These are phyloP conservation scores for Globisporangium cederbergense DNA, from an alignment of 352 stramenopile genomes.

Conservation along the genomic window DNA sequence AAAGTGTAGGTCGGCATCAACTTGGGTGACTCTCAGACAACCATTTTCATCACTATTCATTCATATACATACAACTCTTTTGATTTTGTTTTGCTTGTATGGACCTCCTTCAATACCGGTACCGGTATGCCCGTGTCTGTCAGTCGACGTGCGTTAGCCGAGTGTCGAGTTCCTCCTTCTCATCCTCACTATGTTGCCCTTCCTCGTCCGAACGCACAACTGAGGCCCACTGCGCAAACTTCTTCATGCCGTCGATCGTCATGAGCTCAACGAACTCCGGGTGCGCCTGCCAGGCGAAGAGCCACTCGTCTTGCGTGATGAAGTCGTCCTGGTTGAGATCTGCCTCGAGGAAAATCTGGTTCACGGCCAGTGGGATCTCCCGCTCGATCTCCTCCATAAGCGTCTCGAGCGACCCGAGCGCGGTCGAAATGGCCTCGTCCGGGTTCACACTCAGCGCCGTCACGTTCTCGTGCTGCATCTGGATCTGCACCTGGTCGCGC, in stretches of 20 bases:
- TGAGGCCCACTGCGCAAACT: slow-evolving; percentile 75
- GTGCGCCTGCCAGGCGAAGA: slow-evolving; percentile 76
- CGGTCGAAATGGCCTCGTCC: slow-evolving; percentile 50
- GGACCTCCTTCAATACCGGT: too few species aligned
- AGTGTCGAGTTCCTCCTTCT: slow-evolving; percentile 37
- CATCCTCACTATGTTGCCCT: slow-evolving; percentile 24
- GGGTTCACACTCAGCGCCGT: slow-evolving; percentile 30
- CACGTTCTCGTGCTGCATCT: slow-evolving; percentile 48
- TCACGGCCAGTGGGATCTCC: slow-evolving; percentile 79
- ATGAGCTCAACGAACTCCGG: slow-evolving; percentile 82
- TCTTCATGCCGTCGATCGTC: slow-evolving; percentile 85
- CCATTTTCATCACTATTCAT: neutral
- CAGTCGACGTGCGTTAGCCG: slow-evolving; percentile 58
- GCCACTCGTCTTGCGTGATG: slow-evolving; percentile 77
- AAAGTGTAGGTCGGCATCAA: too few species aligned
- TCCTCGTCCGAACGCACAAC: slow-evolving; percentile 39
- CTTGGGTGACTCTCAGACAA: neutral
- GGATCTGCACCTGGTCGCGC: slow-evolving; percentile 63
- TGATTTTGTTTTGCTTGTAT: neutral
- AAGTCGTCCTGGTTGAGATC: slow-evolving; percentile 77
- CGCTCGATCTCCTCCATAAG: slow-evolving; percentile 80
- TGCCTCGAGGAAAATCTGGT: slow-evolving; percentile 79
- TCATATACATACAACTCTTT: neutral
- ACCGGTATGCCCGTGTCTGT: neutral
- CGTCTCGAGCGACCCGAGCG: slow-evolving; percentile 53